Base-by-base conservation (phyloP, 31 red algal species). In the Endocladia muricata region DNA sequence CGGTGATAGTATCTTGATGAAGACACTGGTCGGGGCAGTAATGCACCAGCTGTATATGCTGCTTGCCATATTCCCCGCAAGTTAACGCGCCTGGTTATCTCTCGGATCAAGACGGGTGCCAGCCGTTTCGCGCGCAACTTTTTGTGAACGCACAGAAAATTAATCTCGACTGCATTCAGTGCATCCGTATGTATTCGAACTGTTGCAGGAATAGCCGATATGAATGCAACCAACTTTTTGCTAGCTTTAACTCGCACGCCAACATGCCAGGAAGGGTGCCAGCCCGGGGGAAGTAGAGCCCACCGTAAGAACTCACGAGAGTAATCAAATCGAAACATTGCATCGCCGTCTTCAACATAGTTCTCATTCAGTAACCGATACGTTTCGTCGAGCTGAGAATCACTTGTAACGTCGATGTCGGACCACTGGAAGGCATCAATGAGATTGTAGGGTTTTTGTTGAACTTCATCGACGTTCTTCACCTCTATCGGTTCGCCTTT, bases 131-230 rank as follows among this genome's bases (percentile, higher is more conserved):
- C 34, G 4, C 96, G 73, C 28, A 98, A 74, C 65, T 92, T 95
- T 73, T 98, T 98, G 84, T 98, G 96, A 29, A 98, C 84, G 44
- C 96, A 98, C 7, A 98, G 91, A 61, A 98, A 98, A 61, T 98
- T 94, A 37, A 98, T 94, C 70, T 98, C 96, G 1, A 87, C 91
- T 71, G 81, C 77, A 39, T 29, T n/a, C 19, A 85, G 37, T 3
- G 44, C 5, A 9, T 59, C 33, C 37, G 41, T 58, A 35, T 88
- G 74, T 0, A 94, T 48, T 17, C 6, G 48, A 41, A 98, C 54
- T 28, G 62, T 88, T 32, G 86, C 85, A 35, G 91, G 91, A 36
- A 98, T 64, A 36, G 96, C 96, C 31, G 88, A 70, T 60, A 98
- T 98, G 38, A 98, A 92, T 5, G 91, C 96, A 0, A 98, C 96